Percentiles rank a stretch among this genome's conserved stretches.
Evolutionary conservation across 768 basidiomycete genomes (phyloP).

Genomic region (Podaxis sp.): DNA sequence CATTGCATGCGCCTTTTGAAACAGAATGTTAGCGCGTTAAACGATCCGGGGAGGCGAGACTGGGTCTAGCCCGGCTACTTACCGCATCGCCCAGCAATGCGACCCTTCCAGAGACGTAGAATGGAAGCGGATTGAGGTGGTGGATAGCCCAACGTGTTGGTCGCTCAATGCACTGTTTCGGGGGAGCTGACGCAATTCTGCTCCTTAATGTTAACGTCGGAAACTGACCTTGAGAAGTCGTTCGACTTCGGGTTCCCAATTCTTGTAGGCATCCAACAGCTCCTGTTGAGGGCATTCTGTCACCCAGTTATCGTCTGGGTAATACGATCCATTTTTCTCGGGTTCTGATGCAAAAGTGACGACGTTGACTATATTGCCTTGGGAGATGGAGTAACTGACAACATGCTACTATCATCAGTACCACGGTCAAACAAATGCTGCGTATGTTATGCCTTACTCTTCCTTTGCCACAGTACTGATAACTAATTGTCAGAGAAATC

Average conservation of each 20-base stretch:
- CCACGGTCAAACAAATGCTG: background rate
- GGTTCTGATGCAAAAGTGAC: conserved; percentile 34
- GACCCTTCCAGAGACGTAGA: conserved; percentile 21
- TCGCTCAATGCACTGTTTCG: conserved; percentile 19
- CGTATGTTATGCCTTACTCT: conserved; percentile 16
- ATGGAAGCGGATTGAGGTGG: conserved; percentile 18
- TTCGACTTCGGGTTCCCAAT: conserved; percentile 19
- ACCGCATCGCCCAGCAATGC: conserved; percentile 26
- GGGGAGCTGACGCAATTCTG: background rate
- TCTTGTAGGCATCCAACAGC: conserved; percentile 15
- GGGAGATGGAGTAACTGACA: conserved; percentile 48
- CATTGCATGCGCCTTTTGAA: conserved; percentile 42
- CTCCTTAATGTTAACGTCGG: background rate
- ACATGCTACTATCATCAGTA: conserved; percentile 33
- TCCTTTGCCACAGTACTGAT: conserved; percentile 20
- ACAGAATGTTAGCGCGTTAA: background rate
- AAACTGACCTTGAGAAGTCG: conserved; percentile 19
- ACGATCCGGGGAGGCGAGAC: background rate
- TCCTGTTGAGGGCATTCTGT: conserved; percentile 16
- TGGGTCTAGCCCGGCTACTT: background rate
- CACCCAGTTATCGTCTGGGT: conserved; percentile 18
- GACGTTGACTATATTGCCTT: conserved; percentile 45
- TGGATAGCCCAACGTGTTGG: conserved; percentile 25
- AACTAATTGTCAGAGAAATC: background rate
- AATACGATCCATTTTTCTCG: conserved; percentile 16